These are phyloP conservation scores for Solanum piurae DNA, from an alignment of 257 asterid species.

Conservation along the genomic window DNA sequence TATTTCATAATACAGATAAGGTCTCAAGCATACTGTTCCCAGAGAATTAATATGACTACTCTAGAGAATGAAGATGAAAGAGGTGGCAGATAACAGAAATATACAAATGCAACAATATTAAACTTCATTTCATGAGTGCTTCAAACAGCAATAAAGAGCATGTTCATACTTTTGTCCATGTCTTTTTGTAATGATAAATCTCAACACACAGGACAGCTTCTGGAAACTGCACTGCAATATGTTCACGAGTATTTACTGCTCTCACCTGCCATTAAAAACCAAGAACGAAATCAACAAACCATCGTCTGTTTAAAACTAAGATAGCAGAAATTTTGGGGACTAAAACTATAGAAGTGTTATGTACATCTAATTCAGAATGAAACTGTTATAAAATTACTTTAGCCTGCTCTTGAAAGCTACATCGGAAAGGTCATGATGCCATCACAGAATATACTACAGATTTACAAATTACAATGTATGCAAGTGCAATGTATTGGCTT, in stretches of 20 bases:
- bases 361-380: background rate
- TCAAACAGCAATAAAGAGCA: background rate
- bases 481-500: background rate
- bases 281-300: background rate
- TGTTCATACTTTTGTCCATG: conserved; percentile 44
- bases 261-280: conserved; percentile 35
- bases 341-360: background rate
- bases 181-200: conserved; percentile 62
- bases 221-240: conserved; percentile 53
- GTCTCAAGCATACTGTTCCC: background rate
- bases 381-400: background rate
- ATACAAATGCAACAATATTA: background rate
- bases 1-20: background rate
- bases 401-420: background rate
- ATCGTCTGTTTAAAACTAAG: background rate
- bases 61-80: background rate
- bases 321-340: background rate
- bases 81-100: background rate
- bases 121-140: background rate
- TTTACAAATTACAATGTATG: background rate
- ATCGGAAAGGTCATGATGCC: background rate
- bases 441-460: background rate
- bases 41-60: background rate
- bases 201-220: conserved; percentile 61
- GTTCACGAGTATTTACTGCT: conserved; percentile 28